These are phyloP conservation scores for Nannochloris sp. DNA, from an alignment of 139 green algal genomes.

Conservation along the genomic window DNA sequence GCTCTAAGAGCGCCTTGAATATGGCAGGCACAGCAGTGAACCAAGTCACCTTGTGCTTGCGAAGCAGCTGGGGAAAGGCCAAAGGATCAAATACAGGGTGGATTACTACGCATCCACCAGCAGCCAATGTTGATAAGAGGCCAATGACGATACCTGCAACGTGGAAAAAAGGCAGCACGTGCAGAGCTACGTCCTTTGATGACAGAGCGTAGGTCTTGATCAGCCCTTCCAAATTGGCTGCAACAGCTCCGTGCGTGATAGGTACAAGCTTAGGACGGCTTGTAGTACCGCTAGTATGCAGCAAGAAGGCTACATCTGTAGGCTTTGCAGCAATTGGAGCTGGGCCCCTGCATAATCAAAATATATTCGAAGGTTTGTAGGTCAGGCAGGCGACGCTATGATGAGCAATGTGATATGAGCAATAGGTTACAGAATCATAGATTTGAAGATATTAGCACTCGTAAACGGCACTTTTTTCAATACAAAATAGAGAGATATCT, in stretches of 20 bases:
- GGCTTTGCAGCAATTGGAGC: no score
- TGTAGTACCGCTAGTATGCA: slow-evolving; percentile 86
- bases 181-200: slow-evolving; percentile 45
- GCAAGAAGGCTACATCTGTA: slow-evolving; percentile 62
- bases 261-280: slow-evolving; percentile 76
- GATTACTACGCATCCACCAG: slow-evolving; percentile 48
- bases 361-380: no score
- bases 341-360: no score
- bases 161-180: slow-evolving; percentile 89
- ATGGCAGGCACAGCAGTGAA: slow-evolving; percentile 54
- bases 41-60: slow-evolving; percentile 54
- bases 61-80: slow-evolving; percentile 67
- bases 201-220: slow-evolving; percentile 66
- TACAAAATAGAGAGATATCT: no score
- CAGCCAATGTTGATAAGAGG: slow-evolving; percentile 60
- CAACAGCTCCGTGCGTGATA: slow-evolving; percentile 71
- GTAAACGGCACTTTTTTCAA: no score
- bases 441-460: no score
- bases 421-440: no score
- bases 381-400: no score
- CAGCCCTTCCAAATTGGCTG: slow-evolving; percentile 66
- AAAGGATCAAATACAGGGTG: slow-evolving; percentile 58
- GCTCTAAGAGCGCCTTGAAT: background rate
- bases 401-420: no score
- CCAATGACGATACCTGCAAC: slow-evolving; percentile 81